phyloP scores from a whole-genome alignment of 331 rosid species.

The Acacia pycnantha region DNA sequence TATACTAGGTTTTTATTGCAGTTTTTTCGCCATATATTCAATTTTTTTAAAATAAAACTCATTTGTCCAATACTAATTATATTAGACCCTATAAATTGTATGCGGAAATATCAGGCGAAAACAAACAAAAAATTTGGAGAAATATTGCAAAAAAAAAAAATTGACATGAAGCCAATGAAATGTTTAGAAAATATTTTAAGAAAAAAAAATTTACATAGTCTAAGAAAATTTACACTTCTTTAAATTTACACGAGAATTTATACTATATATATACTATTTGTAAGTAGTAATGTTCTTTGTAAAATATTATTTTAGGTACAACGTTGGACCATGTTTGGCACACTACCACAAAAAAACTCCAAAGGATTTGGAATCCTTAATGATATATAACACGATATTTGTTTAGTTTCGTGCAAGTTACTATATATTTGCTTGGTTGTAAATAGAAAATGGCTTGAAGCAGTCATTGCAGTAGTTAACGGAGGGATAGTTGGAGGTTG shows the following conservation, averaged over 20 bases:
- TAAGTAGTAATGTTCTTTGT: no score
- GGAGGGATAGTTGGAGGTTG: slow-evolving; percentile 8
- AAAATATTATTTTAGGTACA: not conserved
- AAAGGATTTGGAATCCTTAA: not conserved
- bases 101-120: not conserved
- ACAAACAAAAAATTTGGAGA: not conserved
- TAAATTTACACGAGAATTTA: no score
- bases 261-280: no score
- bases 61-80: not conserved
- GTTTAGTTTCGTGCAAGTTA: not conserved
- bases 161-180: no score
- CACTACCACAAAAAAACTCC: not conserved
- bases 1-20: no score
- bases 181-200: no score
- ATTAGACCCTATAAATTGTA: not conserved
- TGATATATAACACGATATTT: not conserved
- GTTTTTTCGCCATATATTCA: not conserved
- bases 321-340: not conserved
- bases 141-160: not conserved
- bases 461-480: not conserved
- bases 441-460: not conserved
- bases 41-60: no score
- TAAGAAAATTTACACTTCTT: not conserved
- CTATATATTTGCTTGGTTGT: not conserved
- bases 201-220: no score